phyloP scores from a whole-genome alignment of 768 basidiomycete genomes.

The Coprinellus micaceus region DNA sequence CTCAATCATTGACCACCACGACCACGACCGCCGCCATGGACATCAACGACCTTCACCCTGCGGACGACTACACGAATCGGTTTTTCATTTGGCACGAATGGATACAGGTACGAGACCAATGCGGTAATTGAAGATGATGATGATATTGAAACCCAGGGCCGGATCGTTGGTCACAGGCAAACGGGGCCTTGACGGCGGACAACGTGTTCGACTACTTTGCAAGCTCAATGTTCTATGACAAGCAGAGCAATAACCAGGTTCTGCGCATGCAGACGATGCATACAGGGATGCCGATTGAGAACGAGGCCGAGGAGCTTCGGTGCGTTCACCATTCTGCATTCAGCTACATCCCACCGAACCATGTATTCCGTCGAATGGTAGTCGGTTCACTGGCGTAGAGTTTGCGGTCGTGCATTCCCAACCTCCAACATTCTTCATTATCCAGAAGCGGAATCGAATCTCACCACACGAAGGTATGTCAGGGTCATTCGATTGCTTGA shows the following conservation, averaged over 20 bases:
- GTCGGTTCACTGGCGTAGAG: conserved; percentile 84
- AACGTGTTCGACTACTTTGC: conserved; percentile 90
- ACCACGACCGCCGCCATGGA: conserved; percentile 30
- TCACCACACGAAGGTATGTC: conserved; percentile 78
- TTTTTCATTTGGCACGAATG: conserved; percentile 93
- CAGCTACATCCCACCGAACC: not conserved
- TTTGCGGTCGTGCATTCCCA: conserved; percentile 80
- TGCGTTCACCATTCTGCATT: conserved; percentile 2
- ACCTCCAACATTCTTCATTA: conserved; percentile 80
- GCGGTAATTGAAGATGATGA: not conserved
- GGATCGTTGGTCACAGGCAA: conserved; percentile 43
- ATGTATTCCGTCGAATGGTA: conserved; percentile 21
- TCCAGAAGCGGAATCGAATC: conserved; percentile 83
- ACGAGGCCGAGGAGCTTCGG: conserved; percentile 85
- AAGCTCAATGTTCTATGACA: conserved; percentile 91
- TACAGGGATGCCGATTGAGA: conserved; percentile 67
- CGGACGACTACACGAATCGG: conserved; percentile 76
- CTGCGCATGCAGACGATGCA: conserved; percentile 93
- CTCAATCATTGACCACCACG: not conserved
- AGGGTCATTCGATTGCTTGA: conserved; percentile 3
- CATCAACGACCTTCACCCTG: conserved; percentile 66
- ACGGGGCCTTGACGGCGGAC: conserved; percentile 70
- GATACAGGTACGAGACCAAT: conserved; percentile 55
- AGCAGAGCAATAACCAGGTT: conserved; percentile 89
- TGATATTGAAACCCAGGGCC: not conserved